Conservation (phyloP, 2,329 filamentous ascomycete genomes). For the Beauveria caledonica region DNA sequence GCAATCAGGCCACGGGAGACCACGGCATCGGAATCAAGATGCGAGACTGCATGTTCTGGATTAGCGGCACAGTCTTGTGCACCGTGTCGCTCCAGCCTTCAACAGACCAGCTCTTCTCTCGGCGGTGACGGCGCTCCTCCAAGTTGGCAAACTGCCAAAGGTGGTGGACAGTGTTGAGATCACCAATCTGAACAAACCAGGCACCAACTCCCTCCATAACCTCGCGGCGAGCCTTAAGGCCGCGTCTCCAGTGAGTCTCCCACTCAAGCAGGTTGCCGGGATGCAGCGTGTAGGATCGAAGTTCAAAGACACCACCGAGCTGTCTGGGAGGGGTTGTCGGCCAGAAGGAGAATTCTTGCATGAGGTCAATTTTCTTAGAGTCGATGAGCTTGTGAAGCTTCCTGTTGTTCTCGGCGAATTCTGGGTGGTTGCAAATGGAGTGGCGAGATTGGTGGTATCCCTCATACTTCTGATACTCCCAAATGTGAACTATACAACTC, state of each 20-base stretch:
- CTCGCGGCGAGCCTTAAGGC: constrained; percentile 81
- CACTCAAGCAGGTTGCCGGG: constrained; percentile 94
- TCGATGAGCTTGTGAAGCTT: constrained; percentile 81
- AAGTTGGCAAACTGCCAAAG: constrained; percentile 98
- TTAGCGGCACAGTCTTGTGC: constrained; percentile 95
- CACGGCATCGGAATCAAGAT: constrained; percentile 93
- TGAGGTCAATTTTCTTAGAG: constrained; percentile 79
- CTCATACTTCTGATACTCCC: constrained; percentile 97
- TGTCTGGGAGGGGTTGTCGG: constrained; percentile 85
- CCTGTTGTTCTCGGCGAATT: constrained; percentile 73
- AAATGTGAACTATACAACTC: constrained; percentile 76
- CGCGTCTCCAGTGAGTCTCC: constrained; percentile 96
- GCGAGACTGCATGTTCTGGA: constrained; percentile 91
- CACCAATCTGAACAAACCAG: constrained; percentile 98
- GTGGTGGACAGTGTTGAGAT: constrained; percentile 95
- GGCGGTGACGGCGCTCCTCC: constrained; percentile 80
- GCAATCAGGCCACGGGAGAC: constrained; percentile 72
- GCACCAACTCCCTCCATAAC: constrained; percentile 98
- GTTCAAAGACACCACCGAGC: constrained; percentile 87
- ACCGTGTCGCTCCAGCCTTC: constrained; percentile 97
- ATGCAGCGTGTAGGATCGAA: constrained; percentile 92
- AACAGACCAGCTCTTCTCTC: constrained; percentile 91
- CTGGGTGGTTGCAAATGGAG: constrained; percentile 72
- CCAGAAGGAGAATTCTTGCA: constrained; percentile 99
- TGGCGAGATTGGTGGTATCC: constrained; percentile 91